These are phyloP conservation scores for Aspergillus brunneoviolaceus DNA, from an alignment of 2,329 filamentous ascomycete species.

Conservation along the genomic window DNA sequence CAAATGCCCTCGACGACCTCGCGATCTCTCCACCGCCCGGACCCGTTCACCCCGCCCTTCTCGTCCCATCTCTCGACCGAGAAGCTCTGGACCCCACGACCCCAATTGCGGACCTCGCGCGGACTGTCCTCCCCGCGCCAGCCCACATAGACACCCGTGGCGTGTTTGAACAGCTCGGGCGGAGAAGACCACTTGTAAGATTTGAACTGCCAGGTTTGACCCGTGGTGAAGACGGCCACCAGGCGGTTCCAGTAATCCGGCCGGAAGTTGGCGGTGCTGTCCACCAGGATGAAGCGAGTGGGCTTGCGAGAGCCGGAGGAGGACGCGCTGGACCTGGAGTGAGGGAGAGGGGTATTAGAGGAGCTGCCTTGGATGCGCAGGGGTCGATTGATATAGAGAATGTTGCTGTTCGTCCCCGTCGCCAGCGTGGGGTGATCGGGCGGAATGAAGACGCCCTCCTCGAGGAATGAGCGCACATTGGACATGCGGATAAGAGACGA, in stretches of 20 bases:
- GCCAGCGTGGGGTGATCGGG: conserved; percentile 63
- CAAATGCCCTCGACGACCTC: conserved; percentile 93
- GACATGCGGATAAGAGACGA: conserved; percentile 92
- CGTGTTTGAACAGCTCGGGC: conserved; percentile 83
- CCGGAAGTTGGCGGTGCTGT: conserved; percentile 91
- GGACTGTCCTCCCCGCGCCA: conserved; percentile 84
- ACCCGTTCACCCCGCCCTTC: conserved; percentile 38
- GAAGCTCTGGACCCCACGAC: conserved; percentile 75
- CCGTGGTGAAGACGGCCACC: conserved; percentile 95
- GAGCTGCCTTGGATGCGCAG: conserved; percentile 57
- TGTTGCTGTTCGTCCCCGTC: conserved; percentile 64
- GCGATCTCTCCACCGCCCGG: conserved; percentile 73
- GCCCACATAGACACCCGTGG: conserved; percentile 83
- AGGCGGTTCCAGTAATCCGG: conserved; percentile 96
- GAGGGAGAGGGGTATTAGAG: conserved; percentile 26
- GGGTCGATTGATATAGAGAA: conserved; percentile 79
- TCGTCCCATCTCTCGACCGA: conserved; percentile 80
- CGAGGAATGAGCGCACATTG: conserved; percentile 93
- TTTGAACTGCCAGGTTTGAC: conserved; percentile 98
- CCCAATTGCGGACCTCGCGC: conserved; percentile 77
- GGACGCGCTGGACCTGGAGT: conserved; percentile 55
- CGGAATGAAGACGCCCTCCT: conserved; percentile 76
- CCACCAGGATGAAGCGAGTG: conserved; percentile 92
- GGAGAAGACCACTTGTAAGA: conserved; percentile 94
- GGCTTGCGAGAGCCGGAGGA: conserved; percentile 54